These are phyloP conservation scores for Cytospora paraplurivora DNA, from an alignment of 2,329 filamentous ascomycete species.

Conservation along the genomic window DNA sequence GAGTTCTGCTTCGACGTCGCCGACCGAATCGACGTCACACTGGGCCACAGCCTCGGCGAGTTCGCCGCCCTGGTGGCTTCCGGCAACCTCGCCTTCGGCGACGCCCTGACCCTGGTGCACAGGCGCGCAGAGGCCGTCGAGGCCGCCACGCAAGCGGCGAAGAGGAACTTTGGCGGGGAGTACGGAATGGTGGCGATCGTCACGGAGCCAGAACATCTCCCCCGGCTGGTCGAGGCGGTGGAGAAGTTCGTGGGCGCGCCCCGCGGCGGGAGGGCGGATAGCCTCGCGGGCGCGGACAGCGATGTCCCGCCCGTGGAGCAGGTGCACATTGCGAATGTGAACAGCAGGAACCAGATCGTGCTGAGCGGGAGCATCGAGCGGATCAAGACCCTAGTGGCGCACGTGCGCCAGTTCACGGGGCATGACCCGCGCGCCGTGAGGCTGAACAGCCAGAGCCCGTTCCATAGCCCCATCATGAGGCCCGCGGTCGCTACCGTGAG, in stretches of 20 bases:
- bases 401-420: slow-evolving; percentile 85
- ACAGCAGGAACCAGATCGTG: slow-evolving; percentile 95
- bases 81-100: slow-evolving; percentile 75
- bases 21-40: slow-evolving; percentile 75
- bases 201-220: slow-evolving; percentile 78
- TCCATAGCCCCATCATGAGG: slow-evolving; percentile 90
- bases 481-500: slow-evolving; percentile 78
- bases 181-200: slow-evolving; percentile 95
- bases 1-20: slow-evolving; percentile 77
- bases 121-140: slow-evolving; percentile 82
- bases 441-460: slow-evolving; percentile 84
- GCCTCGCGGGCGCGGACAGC: slow-evolving; percentile 56
- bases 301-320: slow-evolving; percentile 78
- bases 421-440: slow-evolving; percentile 88
- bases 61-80: slow-evolving; percentile 88
- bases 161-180: slow-evolving; percentile 70
- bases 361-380: slow-evolving; percentile 82
- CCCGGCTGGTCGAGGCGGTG: slow-evolving; percentile 70
- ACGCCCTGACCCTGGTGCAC: slow-evolving; percentile 77
- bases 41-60: slow-evolving; percentile 91
- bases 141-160: slow-evolving; percentile 68
- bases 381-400: slow-evolving; percentile 79
- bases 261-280: slow-evolving; percentile 62
- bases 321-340: slow-evolving; percentile 90
- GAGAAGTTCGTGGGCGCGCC: slow-evolving; percentile 73